Base-by-base conservation (phyloP, 2,329 filamentous ascomycete genomes). In the Byssochlamys sp. region DNA sequence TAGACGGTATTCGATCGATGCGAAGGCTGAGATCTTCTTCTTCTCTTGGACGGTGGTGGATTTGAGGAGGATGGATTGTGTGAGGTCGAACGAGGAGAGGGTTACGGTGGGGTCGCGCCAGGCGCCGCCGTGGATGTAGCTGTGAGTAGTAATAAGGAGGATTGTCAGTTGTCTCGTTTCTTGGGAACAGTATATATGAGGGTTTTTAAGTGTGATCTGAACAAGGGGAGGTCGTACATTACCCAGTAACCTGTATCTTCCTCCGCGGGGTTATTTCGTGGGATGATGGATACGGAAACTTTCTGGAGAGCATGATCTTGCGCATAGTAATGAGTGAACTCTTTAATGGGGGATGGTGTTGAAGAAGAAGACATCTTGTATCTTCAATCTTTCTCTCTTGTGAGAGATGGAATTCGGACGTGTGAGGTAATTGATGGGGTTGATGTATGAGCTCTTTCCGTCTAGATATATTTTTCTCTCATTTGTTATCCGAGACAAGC, bases 61-160 rank as follows among this genome's bases (percentile, higher is more conserved):
- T 24, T 60, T 61, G 27, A 71, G 67, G 10, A 77, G 67, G 49
- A 67, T 59, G 0, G 67, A 63, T 31, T 72, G 63, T 2, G 76
- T 70, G 3, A 69, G 66, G 7, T 67, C 60, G 60, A 79, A 74
- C 1, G 67, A 67, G 6, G 61, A 56, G 2, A 72, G 66, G 11
- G 71, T 73, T 39, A 75, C 67, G 10, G 63, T 66, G 54, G 77
- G 76, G 59, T 79, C 77, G 50, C 77, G 72, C 73, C 77, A 80
- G 62, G 76, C 78, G 56, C 77, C 77, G 50, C 77, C 77, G 62
- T 80, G 77, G 58, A 80, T 76, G 59, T 75, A 77, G 56, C 73
- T 75, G 55, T 33, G 7, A 7, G 24, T n/a, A 9, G 29, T 31
- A 31, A 31, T 31, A 31, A 31, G 29, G 7, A 31, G n/a, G 12